Evolutionary conservation across 352 stramenopile genomes (phyloP).

Genomic region (Phytophthora fragariae): DNA sequence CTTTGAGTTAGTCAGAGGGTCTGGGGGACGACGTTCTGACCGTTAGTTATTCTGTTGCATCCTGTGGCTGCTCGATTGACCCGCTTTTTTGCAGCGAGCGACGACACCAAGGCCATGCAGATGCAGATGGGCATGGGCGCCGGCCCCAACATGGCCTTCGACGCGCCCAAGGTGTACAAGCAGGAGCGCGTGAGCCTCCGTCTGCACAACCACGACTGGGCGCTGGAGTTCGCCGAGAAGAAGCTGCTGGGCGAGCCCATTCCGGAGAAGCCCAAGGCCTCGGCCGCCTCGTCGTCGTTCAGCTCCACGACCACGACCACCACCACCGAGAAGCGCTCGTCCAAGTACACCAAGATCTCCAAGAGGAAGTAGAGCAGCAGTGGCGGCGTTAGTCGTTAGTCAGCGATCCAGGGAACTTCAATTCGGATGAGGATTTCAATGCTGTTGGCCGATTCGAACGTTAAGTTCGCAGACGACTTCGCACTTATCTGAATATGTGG

Average conservation of each 20-base stretch:
- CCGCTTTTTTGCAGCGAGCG: conserved; percentile 54
- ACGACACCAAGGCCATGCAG: conserved; percentile 92
- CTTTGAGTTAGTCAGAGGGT: too few species aligned
- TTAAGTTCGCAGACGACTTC: too few species aligned
- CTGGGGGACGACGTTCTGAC: conserved; percentile 11
- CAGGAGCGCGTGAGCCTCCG: conserved; percentile 86
- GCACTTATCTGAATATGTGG: not conserved
- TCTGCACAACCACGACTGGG: conserved; percentile 86
- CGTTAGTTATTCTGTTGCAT: not conserved
- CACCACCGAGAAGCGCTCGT: conserved; percentile 53
- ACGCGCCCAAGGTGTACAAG: conserved; percentile 92
- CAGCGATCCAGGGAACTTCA: too few species aligned
- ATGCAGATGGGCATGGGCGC: conserved; percentile 94
- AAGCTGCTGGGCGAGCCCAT: conserved; percentile 82
- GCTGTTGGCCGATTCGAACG: too few species aligned
- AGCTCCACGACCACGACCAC: conserved; percentile 35
- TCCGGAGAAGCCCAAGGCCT: conserved; percentile 50
- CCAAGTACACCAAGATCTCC: conserved; percentile 82
- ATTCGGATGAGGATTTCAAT: too few species aligned
- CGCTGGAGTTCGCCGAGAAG: conserved; percentile 84
- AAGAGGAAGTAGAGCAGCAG: conserved; percentile 66
- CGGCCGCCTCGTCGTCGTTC: conserved; percentile 15
- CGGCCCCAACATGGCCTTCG: conserved; percentile 87
- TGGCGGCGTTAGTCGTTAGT: not conserved
- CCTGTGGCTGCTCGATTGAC: not conserved